Evolutionary conservation across 1,139 yeast genomes (phyloP), one percentile per base, ranked within the genome.

Genomic region (Suzukiozyma palmioleophila): DNA sequence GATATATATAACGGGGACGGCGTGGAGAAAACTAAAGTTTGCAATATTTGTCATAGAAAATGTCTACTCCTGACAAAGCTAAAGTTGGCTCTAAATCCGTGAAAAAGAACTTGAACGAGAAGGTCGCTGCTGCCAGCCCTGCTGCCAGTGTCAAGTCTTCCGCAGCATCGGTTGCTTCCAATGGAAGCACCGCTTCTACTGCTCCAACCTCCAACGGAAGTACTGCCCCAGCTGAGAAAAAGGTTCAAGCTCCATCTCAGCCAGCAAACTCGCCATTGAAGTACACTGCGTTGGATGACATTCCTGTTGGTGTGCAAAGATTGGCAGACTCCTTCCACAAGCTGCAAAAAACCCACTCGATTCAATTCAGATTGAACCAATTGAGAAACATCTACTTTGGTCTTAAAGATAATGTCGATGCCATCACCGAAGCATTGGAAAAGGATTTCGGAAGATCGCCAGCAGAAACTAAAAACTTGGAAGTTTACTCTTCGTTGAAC

Each of bases 361-460:
- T 86, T 34, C 79, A 78, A 45, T 74, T 54, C 53, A 69, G 95
- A 35, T 66, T 79, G 46, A 68, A 77, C 45, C 84, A 79, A 53
- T 72, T 89, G 50, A 75, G 92, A 47, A 79, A 80, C 53, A 56
- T 89, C 26, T 86, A 80, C 61, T 82, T 72, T 54, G 83, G 79
- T 3, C 42, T 89, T 27, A 66, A 70, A 43, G 92, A 85, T 56
- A 75, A 84, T 50, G 67, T 64, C 38, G 79, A 77, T 3, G 63
- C 59, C 11, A 52, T 90, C 31, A 60, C 73, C 35, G 75, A 69
- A 1, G 90, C 96, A 0, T 60, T 89, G 46, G 51, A 66, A 28
- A 56, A 68, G 48, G 97, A 90, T 56, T 78, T 89, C 58, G 69
- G 79, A 54, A 77, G 92, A 45, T 58, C 84, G 1, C 64, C 66